phyloP scores from a whole-genome alignment of 2,329 filamentous ascomycete genomes.

The Penicillium italicum region DNA sequence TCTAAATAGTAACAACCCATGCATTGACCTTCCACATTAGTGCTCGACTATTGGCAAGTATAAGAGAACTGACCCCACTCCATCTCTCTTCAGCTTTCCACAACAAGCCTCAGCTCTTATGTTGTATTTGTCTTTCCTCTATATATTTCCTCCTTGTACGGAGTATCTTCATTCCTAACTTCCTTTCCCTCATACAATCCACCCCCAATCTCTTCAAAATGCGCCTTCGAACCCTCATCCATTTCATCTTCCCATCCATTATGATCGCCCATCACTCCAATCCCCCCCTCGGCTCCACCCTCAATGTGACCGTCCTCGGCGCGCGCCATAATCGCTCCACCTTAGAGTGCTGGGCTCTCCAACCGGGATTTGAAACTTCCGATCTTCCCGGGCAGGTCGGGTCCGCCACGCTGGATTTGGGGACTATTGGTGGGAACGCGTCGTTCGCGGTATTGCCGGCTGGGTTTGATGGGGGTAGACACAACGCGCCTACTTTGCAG shows the following conservation, averaged over 20 bases:
- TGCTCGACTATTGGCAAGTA: neutral
- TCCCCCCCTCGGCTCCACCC: constrained; percentile 17
- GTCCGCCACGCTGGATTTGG: constrained; percentile 31
- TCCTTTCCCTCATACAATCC: neutral
- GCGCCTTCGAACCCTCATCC: constrained; percentile 11
- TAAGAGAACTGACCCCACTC: neutral
- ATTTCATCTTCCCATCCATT: constrained; percentile 7
- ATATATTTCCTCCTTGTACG: no score
- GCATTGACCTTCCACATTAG: neutral
- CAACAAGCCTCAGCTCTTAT: neutral
- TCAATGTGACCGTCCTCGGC: constrained; percentile 46
- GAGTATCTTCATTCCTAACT: neutral
- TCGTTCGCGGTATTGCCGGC: constrained; percentile 40
- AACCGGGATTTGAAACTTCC: constrained; percentile 35
- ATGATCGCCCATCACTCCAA: constrained; percentile 5
- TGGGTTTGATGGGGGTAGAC: constrained; percentile 40
- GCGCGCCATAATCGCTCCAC: constrained; percentile 39
- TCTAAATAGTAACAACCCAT: neutral
- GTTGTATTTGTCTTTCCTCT: no score
- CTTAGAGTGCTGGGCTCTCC: constrained; percentile 49
- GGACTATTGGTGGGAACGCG: constrained; percentile 30
- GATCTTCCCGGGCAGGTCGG: constrained; percentile 34
- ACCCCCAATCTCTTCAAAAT: constrained; percentile 6
- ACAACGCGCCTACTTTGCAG: constrained; percentile 45
- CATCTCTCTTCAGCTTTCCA: neutral